phyloP scores from a whole-genome alignment of 1,139 yeast genomes.

The Kodamaea plutei region DNA sequence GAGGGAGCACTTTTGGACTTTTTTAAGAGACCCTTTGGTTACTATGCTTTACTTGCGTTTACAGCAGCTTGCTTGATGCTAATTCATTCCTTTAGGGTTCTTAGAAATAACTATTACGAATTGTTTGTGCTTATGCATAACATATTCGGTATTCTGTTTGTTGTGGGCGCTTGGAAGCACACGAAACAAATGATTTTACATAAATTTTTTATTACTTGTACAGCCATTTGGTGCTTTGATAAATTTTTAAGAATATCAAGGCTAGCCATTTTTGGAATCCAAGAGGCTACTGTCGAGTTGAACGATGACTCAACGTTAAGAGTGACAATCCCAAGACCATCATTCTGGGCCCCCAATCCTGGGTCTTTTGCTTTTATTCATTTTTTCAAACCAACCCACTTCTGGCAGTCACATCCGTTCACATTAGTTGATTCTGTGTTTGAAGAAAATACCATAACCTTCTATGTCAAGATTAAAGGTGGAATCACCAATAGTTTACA shows the following conservation, averaged over 20 bases:
- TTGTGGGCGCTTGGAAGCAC: slow-evolving; percentile 15
- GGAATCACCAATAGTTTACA: slow-evolving; percentile 18
- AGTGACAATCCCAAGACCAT: slow-evolving; percentile 15
- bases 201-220: slow-evolving; percentile 14
- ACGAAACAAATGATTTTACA: slow-evolving; percentile 2
- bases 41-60: slow-evolving; percentile 15
- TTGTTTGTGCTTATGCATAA: slow-evolving; percentile 17
- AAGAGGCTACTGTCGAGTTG: slow-evolving; percentile 17
- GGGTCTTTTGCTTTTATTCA: slow-evolving; percentile 17
- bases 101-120: slow-evolving; percentile 16
- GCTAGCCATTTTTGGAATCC: slow-evolving; percentile 15
- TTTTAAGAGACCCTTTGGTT: too few species aligned
- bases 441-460: slow-evolving; percentile 13
- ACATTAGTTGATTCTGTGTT: slow-evolving; percentile 15
- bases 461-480: slow-evolving; percentile 20
- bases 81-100: slow-evolving; percentile 12
- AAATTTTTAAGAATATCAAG: slow-evolving; percentile 14
- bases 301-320: slow-evolving; percentile 16
- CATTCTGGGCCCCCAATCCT: slow-evolving; percentile 16
- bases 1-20: too few species aligned
- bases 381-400: slow-evolving; percentile 16
- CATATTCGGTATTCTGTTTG: slow-evolving; percentile 13
- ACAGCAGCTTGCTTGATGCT: slow-evolving; percentile 11
- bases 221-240: slow-evolving; percentile 19
- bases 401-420: slow-evolving; percentile 24